Conservation (phyloP, 306 rosid species). For the Dryas drummondii region DNA sequence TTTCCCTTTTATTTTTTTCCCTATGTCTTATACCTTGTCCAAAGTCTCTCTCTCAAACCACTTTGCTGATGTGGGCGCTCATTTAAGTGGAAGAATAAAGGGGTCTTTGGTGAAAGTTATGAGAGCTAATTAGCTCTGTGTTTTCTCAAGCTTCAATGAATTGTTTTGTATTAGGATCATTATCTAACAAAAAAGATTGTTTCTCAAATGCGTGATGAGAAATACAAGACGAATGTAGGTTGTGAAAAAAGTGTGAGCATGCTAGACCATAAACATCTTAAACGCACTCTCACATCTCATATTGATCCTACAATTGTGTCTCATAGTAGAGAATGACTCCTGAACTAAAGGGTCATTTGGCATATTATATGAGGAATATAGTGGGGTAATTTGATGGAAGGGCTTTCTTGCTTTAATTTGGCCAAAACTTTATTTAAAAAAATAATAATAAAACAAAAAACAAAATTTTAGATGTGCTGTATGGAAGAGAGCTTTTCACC, state of each 20-base stretch:
- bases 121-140: not conserved
- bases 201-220: too few relatives aligned
- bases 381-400: constrained; percentile 5
- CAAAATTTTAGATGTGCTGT: not conserved
- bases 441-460: too few relatives aligned
- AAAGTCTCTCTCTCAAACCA: not conserved
- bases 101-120: not conserved
- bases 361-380: not conserved
- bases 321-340: too few relatives aligned
- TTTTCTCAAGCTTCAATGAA: not conserved
- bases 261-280: too few relatives aligned
- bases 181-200: too few relatives aligned
- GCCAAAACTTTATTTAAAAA: not conserved
- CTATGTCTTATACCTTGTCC: not conserved
- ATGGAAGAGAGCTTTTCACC: not conserved
- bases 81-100: not conserved
- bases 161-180: not conserved
- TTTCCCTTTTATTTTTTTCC: not conserved
- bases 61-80: not conserved
- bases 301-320: too few relatives aligned
- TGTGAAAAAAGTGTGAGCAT: too few relatives aligned
- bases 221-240: too few relatives aligned
- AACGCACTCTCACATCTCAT: too few relatives aligned
- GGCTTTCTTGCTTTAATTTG: not conserved
- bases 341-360: not conserved